Base-by-base conservation (phyloP, 192 early-diverging fungal genomes). In the Backusella mclennaniae region DNA sequence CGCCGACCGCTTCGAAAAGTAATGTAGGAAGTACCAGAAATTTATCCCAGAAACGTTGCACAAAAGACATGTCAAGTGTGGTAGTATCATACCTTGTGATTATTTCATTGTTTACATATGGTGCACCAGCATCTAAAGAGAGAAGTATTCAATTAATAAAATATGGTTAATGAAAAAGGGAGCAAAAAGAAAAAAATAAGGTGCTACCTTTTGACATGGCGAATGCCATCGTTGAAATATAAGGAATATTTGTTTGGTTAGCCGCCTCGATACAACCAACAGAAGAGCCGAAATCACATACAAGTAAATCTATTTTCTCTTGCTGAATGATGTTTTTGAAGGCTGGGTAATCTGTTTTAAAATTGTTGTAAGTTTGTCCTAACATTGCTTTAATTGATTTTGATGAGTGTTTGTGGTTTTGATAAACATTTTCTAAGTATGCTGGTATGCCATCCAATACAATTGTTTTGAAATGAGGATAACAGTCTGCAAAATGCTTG, bases 121-220 rank as follows among this genome's bases (percentile, higher is more conserved):
- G 35, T 69, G 68, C 68, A 21, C 38, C 68, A 29, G 35, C 35
- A 69, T 69, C 68, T 69, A 11, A 39, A 38, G 35, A 38, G n/a
- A 69, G 17, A 35, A 69, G 6, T 49, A n/a, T 49, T 69, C 38
- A 38, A 21, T 29, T 31, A 63, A 11, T 2, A 26, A 63, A 63
- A n/a, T 6, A 17, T 49, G 6, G 17, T 6, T 6, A n/a, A 49
- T 19, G 19, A 49, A 63, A 63, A n/a, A 63, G 12, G 1, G 4
- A 63, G 12, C 0, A 29, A 69, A 41, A n/a, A 0, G 23, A 36
- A 7, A 12, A 39, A 6, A 6, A 9, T 23, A 7, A 56, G 15
- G 26, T 9, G 21, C 44, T 76, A 80, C 79, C 79, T 38, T 69
- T 59, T 67, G 56, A 26, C 29, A 71, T 69, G 1, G 35, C 35